These are phyloP conservation scores for Phytophthora melonis DNA, from an alignment of 352 stramenopile genomes.

Conservation along the genomic window DNA sequence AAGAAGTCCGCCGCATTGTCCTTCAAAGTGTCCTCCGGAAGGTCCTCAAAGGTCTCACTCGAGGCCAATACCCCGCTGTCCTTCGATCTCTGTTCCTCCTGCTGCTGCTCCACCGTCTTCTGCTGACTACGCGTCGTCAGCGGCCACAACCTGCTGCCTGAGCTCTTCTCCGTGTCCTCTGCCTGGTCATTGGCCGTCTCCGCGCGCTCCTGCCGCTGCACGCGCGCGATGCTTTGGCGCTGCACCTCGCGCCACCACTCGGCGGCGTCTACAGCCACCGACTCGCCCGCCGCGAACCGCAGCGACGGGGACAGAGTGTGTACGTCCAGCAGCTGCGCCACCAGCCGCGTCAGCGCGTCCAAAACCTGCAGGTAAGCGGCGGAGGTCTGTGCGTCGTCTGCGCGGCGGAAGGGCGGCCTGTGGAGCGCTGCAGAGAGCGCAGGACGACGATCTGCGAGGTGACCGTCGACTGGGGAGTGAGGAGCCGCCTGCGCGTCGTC, in stretches of 20 bases:
- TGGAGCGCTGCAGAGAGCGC: neutral
- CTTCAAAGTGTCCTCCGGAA: constrained; percentile 12
- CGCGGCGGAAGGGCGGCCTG: neutral
- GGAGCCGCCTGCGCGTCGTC: neutral
- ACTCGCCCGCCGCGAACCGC: constrained; percentile 38
- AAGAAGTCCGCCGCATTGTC: constrained; percentile 18
- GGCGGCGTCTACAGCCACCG: constrained; percentile 42
- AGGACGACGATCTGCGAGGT: neutral
- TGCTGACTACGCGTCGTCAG: constrained; percentile 15
- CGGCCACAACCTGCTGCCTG: constrained; percentile 24
- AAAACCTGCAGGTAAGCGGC: constrained; percentile 43
- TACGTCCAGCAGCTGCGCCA: constrained; percentile 49
- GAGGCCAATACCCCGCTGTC: neutral
- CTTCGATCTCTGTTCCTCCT: neutral
- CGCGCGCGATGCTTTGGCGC: constrained; percentile 32
- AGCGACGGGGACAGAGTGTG: constrained; percentile 50
- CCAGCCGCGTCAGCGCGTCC: constrained; percentile 37
- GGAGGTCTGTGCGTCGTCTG: constrained; percentile 2
- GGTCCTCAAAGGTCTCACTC: constrained; percentile 29
- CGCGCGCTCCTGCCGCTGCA: constrained; percentile 14
- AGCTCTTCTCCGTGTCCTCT: neutral
- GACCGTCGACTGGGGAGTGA: neutral
- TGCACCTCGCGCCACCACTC: constrained; percentile 62
- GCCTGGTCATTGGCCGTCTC: neutral
- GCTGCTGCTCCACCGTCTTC: neutral